Conservation (phyloP, 1,139 yeast species). For the Geotrichum europaeum region DNA sequence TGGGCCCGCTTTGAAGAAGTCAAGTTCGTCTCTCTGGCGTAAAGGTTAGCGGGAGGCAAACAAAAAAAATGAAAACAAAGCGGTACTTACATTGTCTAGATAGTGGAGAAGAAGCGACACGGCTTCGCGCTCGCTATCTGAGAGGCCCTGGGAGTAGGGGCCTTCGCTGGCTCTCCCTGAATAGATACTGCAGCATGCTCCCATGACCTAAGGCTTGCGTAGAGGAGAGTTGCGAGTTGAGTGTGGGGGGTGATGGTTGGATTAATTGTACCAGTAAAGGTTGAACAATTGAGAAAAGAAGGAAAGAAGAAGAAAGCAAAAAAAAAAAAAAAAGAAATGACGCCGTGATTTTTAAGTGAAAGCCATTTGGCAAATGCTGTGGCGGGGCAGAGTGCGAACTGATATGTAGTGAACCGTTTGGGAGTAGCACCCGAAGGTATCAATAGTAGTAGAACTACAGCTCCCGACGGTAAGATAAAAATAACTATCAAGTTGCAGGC, state of each 20-base stretch:
- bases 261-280: not conserved
- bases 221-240: not conserved
- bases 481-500: not conserved
- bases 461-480: not conserved
- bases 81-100: conserved; percentile 59
- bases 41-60: not conserved
- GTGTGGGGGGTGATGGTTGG: not conserved
- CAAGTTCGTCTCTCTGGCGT: conserved; percentile 57
- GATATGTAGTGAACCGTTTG: not conserved
- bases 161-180: conserved; percentile 5
- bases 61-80: not conserved
- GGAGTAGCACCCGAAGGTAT: not conserved
- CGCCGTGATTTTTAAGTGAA: not conserved
- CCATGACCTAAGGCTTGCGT: conserved; percentile 3
- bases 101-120: conserved; percentile 84
- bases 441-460: not conserved
- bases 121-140: conserved; percentile 91
- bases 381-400: conserved; percentile 1
- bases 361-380: not conserved
- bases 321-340: not conserved
- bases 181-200: conserved; percentile 15
- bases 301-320: not conserved
- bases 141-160: conserved; percentile 9
- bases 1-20: conserved; percentile 71
- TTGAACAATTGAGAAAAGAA: not conserved